These are phyloP conservation scores for Phytophthora uliginosa DNA, from an alignment of 352 stramenopile genomes.

Conservation along the genomic window DNA sequence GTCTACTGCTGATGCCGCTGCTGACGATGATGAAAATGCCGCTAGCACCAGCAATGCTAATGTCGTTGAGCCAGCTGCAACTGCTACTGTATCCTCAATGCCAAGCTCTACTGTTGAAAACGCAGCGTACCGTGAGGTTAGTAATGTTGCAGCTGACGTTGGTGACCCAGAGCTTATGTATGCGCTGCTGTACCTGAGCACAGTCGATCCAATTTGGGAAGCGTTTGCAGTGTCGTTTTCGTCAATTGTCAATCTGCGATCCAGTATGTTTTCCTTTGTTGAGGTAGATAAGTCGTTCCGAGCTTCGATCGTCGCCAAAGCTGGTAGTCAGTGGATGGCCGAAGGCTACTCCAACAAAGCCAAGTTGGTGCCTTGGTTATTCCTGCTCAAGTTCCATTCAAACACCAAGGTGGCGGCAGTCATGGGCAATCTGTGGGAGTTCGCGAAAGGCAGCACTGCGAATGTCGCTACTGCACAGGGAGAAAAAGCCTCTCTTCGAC, in stretches of 20 bases:
- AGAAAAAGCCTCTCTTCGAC: conserved; percentile 62
- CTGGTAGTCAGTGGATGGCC: conserved; percentile 65
- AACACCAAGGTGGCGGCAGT: conserved; percentile 72
- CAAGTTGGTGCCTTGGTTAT: conserved; percentile 80
- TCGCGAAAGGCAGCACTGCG: conserved; percentile 52
- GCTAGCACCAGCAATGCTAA: conserved; percentile 13
- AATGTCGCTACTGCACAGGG: conserved; percentile 29
- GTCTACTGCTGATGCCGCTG: conserved; percentile 28
- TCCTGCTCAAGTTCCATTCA: conserved; percentile 80
- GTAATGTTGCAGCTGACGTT: conserved; percentile 83
- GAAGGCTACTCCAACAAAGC: conserved; percentile 59
- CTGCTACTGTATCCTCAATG: conserved; percentile 21
- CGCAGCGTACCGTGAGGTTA: conserved; percentile 86
- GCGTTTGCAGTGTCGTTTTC: conserved; percentile 30
- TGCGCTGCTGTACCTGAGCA: conserved; percentile 82
- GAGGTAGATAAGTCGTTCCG: conserved; percentile 57
- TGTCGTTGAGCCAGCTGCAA: background rate
- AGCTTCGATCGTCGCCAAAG: conserved; percentile 58
- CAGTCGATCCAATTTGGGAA: conserved; percentile 76
- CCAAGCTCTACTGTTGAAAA: conserved; percentile 65
- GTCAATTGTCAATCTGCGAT: background rate
- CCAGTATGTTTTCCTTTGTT: conserved; percentile 56
- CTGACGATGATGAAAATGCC: conserved; percentile 40
- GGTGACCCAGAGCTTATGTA: conserved; percentile 88
- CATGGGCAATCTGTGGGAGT: conserved; percentile 79